A percentile compares a stretch with the other conserved stretches of the same genome.
These are phyloP conservation scores for Corymbia citriodora DNA, from an alignment of 441 rosid species.

Conservation along the genomic window DNA sequence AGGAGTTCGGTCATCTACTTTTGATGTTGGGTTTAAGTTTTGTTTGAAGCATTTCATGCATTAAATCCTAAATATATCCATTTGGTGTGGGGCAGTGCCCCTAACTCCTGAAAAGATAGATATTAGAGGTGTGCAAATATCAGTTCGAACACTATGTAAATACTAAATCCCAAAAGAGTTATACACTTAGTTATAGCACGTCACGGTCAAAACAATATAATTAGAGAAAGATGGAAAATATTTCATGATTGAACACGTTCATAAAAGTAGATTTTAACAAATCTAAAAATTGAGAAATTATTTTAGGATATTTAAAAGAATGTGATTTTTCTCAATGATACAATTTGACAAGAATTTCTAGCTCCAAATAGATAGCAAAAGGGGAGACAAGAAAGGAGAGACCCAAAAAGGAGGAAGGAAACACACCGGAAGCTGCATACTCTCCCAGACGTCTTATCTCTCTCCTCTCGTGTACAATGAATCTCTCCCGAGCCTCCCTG, in stretches of 20 bases:
- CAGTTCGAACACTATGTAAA: too few species aligned
- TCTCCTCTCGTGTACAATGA: accelerated
- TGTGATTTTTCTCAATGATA: not conserved
- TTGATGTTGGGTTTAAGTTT: not conserved
- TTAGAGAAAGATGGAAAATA: not conserved
- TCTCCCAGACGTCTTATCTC: not conserved
- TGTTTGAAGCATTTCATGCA: accelerated
- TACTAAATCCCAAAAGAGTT: not conserved
- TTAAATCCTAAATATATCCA: too few species aligned
- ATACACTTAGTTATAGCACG: not conserved
- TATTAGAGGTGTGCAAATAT: too few species aligned
- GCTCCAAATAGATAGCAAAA: not conserved
- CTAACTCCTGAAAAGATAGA: not conserved
- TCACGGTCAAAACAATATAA: too few species aligned
- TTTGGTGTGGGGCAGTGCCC: not conserved
- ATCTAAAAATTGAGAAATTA: too few species aligned
- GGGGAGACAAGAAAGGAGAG: not conserved
- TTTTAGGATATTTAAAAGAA: too few species aligned
- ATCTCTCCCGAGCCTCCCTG: accelerated
- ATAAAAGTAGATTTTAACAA: too few species aligned
- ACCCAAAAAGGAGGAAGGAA: not conserved
- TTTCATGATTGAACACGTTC: not conserved
- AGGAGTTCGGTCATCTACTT: not conserved
- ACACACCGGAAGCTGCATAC: not conserved
- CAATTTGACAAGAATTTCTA: not conserved